Conservation (phyloP, 305 asterid genomes). For the Fraxinus velutina region DNA sequence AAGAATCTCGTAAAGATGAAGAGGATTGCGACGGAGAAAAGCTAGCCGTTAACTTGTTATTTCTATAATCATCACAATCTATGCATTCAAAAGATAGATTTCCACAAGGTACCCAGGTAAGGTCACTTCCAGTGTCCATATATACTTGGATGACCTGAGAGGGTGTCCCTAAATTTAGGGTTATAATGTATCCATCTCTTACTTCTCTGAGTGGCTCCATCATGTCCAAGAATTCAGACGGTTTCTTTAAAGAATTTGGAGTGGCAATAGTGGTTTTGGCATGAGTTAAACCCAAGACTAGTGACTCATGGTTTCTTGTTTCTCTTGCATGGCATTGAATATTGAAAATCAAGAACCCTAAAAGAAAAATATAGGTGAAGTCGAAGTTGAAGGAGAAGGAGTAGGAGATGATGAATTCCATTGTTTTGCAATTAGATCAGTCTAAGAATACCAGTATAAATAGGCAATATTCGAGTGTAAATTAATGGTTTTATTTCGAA, state of each 20-base stretch:
- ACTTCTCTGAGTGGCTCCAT: constrained; percentile 49
- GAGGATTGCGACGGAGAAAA: constrained; percentile 55
- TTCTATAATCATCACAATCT: constrained; percentile 46
- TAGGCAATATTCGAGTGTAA: constrained; percentile 10
- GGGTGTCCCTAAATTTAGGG: constrained; percentile 63
- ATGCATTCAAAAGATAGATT: constrained; percentile 59
- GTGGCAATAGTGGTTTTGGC: constrained; percentile 29
- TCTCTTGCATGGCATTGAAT: constrained; percentile 36
- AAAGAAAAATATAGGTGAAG: constrained; percentile 15
- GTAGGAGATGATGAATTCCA: neutral
- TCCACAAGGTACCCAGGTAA: constrained; percentile 67
- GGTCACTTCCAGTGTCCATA: constrained; percentile 54
- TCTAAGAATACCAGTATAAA: constrained; percentile 22
- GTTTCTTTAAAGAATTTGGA: constrained; percentile 31
- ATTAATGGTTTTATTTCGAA: neutral
- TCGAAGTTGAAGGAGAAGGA: neutral
- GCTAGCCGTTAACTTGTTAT: constrained; percentile 27
- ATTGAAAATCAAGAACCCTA: constrained; percentile 20
- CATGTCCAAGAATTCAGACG: constrained; percentile 34
- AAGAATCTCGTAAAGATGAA: constrained; percentile 48
- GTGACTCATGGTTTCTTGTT: constrained; percentile 25
- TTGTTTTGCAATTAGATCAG: neutral
- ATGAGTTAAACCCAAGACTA: constrained; percentile 46
- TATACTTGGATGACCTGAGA: constrained; percentile 43
- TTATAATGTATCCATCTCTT: constrained; percentile 60